A percentile compares a stretch with the other conserved stretches of the same genome.
These are phyloP conservation scores for Russula sp. DNA, from an alignment of 768 basidiomycete species.

Conservation along the genomic window DNA sequence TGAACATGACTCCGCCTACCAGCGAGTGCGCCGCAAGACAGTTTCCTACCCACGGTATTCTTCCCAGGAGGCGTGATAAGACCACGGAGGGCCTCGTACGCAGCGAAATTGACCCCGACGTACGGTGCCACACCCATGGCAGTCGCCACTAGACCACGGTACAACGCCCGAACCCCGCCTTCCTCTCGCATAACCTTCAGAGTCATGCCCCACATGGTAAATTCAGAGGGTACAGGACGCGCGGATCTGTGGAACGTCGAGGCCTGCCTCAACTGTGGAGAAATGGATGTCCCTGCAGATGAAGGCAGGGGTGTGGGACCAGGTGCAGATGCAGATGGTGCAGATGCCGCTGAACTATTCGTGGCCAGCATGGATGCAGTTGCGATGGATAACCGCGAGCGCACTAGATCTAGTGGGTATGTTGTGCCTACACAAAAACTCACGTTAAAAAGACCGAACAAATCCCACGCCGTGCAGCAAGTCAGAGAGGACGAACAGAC, in stretches of 20 bases:
- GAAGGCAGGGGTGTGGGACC: constrained; percentile 22
- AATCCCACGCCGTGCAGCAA: background rate
- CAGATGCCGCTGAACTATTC: background rate
- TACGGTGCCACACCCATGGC: constrained; percentile 88
- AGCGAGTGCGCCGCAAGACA: constrained; percentile 81
- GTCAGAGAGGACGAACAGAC: constrained; percentile 58
- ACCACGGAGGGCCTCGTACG: constrained; percentile 78
- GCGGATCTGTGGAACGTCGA: constrained; percentile 56
- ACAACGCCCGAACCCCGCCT: constrained; percentile 80
- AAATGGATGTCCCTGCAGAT: constrained; percentile 25
- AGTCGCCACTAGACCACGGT: constrained; percentile 80
- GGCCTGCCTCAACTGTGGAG: constrained; percentile 32
- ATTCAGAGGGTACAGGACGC: constrained; percentile 36
- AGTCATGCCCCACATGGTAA: constrained; percentile 85
- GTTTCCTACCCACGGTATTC: constrained; percentile 56
- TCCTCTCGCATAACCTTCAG: constrained; percentile 86
- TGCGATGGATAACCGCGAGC: constrained; percentile 87
- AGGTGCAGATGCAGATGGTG: constrained; percentile 29
- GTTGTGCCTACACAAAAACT: constrained; percentile 51
- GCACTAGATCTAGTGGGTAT: constrained; percentile 90
- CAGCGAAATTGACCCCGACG: constrained; percentile 86
- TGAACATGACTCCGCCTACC: constrained; percentile 37
- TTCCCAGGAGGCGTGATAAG: constrained; percentile 78
- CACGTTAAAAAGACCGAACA: background rate
- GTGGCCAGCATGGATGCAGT: constrained; percentile 60